These are phyloP conservation scores for Ramularia endophylla DNA, from an alignment of 2,329 filamentous ascomycete species.

Conservation along the genomic window DNA sequence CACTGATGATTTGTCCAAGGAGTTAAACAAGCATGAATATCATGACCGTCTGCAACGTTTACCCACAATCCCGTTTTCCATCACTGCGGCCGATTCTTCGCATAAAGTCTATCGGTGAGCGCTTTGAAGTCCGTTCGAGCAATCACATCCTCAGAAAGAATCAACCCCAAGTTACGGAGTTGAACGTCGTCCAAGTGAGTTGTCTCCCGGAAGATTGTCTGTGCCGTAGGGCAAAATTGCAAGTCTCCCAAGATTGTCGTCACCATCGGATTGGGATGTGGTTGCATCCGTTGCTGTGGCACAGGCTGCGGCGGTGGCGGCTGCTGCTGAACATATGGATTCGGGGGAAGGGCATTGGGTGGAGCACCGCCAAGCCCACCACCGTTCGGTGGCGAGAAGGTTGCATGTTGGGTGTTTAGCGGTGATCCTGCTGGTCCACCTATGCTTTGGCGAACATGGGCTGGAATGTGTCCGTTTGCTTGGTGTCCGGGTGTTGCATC, in stretches of 20 bases:
- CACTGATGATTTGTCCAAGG: too few species aligned
- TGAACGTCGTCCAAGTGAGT: conserved; percentile 42
- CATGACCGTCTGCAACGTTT: too few species aligned
- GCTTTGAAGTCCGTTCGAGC: conserved; percentile 54
- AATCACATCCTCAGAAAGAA: conserved; percentile 60
- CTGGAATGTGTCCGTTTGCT: conserved; percentile 17
- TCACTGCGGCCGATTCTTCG: too few species aligned
- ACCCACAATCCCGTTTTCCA: too few species aligned
- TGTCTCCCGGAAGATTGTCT: conserved; percentile 30
- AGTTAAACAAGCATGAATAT: too few species aligned
- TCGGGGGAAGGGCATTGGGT: conserved; percentile 31
- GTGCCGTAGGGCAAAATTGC: conserved; percentile 38
- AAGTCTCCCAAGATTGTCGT: conserved; percentile 39
- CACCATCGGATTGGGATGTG: conserved; percentile 34
- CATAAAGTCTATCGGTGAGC: conserved; percentile 22
- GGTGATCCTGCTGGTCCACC: conserved; percentile 29
- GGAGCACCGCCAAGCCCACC: conserved; percentile 18
- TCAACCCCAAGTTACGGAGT: conserved; percentile 65
- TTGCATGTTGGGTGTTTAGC: conserved; percentile 31
- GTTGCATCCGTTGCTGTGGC: conserved; percentile 12
- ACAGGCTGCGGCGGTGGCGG: conserved; percentile 29
- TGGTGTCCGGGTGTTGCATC: conserved; percentile 30
- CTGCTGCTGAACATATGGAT: conserved; percentile 34
- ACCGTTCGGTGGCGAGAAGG: conserved; percentile 36
- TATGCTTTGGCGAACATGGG: conserved; percentile 20